These are phyloP conservation scores for Hypoxylon cercidicola DNA, from an alignment of 495 filamentous ascomycete species.

Conservation along the genomic window DNA sequence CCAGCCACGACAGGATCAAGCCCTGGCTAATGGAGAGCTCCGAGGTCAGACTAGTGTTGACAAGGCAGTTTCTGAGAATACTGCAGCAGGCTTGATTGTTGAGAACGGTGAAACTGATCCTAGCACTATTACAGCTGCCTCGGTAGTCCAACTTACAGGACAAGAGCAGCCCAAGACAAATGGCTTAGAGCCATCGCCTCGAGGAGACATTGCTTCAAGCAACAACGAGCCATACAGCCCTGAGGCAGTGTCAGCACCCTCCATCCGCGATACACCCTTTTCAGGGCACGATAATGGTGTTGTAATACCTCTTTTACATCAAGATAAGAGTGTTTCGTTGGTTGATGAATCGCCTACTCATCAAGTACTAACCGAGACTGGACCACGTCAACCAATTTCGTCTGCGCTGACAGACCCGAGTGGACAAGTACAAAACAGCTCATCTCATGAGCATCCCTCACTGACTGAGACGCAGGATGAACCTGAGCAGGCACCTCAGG, in stretches of 20 bases:
- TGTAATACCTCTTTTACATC: background rate
- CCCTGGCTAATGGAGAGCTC: background rate
- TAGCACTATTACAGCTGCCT: background rate
- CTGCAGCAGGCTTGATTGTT: background rate
- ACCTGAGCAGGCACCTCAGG: conserved; percentile 19
- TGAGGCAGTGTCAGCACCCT: conserved; percentile 16
- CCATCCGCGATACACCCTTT: background rate
- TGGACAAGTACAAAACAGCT: conserved; percentile 47
- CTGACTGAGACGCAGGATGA: conserved; percentile 45
- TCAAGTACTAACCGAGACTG: conserved; percentile 26
- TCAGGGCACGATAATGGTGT: conserved; percentile 5
- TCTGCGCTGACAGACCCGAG: conserved; percentile 19
- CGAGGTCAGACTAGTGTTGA: background rate
- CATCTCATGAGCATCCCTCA: conserved; percentile 45
- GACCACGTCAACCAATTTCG: conserved; percentile 11
- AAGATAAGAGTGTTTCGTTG: conserved; percentile 7
- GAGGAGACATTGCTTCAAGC: conserved; percentile 13
- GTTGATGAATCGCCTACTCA: conserved; percentile 12
- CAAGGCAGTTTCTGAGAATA: background rate
- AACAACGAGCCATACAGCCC: conserved; percentile 29
- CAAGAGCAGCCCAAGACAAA: conserved; percentile 12
- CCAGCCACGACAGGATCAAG: background rate
- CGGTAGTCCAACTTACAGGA: conserved; percentile 1
- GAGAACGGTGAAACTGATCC: background rate
- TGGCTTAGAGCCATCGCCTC: conserved; percentile 11